These are phyloP conservation scores for Vigna unguiculata DNA, from an alignment of 306 rosid species.

Conservation along the genomic window DNA sequence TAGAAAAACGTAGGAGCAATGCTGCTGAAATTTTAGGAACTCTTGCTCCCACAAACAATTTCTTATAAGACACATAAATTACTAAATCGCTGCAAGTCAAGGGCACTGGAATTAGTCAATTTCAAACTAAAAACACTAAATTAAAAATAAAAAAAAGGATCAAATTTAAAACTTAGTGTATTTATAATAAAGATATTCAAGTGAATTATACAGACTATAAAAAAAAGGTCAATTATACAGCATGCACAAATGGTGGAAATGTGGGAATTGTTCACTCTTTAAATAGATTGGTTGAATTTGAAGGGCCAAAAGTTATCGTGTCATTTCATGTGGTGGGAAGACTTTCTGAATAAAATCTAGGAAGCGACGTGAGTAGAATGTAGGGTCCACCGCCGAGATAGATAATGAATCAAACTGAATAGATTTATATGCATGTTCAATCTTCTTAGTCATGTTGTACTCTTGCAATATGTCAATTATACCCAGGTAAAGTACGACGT, in stretches of 20 bases:
- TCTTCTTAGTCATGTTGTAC: constrained; percentile 89
- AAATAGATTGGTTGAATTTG: constrained; percentile 9
- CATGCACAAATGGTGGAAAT: constrained; percentile 39
- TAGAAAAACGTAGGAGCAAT: too few relatives aligned
- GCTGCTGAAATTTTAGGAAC: too few relatives aligned
- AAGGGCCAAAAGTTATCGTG: constrained; percentile 47
- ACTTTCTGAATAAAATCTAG: constrained; percentile 82
- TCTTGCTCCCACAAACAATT: too few relatives aligned
- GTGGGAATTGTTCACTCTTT: constrained; percentile 16
- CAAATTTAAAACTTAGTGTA: neutral
- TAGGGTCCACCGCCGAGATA: constrained; percentile 94
- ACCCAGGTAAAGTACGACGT: constrained; percentile 93
- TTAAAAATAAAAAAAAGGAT: neutral
- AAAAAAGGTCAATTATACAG: neutral
- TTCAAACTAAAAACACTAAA: neutral
- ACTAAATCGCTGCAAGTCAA: too few relatives aligned
- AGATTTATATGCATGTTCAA: constrained; percentile 91
- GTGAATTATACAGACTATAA: neutral
- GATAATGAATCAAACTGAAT: constrained; percentile 88
- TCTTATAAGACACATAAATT: too few relatives aligned
- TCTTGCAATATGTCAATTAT: constrained; percentile 95
- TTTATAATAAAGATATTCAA: neutral
- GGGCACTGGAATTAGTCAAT: neutral
- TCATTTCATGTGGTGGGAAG: constrained; percentile 68
- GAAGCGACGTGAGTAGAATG: constrained; percentile 93